Base-by-base conservation (phyloP, 768 basidiomycete genomes). In the Lentinula sp. region DNA sequence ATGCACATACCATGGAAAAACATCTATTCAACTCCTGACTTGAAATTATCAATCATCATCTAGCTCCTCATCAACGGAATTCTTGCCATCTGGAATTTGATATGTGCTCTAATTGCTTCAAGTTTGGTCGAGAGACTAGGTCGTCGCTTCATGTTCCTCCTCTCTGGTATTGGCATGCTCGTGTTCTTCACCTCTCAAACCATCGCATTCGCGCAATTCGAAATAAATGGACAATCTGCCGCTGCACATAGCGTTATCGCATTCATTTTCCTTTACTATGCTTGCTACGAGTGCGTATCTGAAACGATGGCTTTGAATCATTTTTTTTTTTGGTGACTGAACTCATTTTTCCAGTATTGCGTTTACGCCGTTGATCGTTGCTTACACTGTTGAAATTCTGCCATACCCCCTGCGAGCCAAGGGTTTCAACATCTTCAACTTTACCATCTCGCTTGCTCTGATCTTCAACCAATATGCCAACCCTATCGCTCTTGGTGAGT, bases 401-500 rank as follows among this genome's bases (percentile, higher is more conserved):
- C 93, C 93, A 5, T 93, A 81, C 76, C 74, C 77, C 34, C 77
- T 95, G 60, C 91, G 93, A 71, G 91, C 91, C 65, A 94, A 93
- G 78, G 91, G 92, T 58, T 86, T 91, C 78, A 88, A 81, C 65
- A 68, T 93, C 59, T 91, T 93, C 80, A 89, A 84, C 74, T 88
- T 94, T 70, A 75, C 82, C 61, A 83, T 91, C 70, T 91, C 89
- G 11, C 65, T 88, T 59, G 82, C 91, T 5, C 84, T 94, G 65
- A 89, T 95, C 72, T 91, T 95, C 75, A 93, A 93, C 71, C 91
- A 92, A 74, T 91, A 93, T 68, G 84, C 87, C 71, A 93, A 93
- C 77, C 92, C 91, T 39, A 82, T 91, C 70, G 90, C 89, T 37
- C 76, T 92, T 46, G 78, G 71, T 70, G 57, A 49, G 70, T 67